A percentile compares a stretch with the other conserved stretches of the same genome.
Evolutionary conservation across 371 early-diverging fungal species (phyloP).

Genomic region (Umbelopsis sp.): DNA sequence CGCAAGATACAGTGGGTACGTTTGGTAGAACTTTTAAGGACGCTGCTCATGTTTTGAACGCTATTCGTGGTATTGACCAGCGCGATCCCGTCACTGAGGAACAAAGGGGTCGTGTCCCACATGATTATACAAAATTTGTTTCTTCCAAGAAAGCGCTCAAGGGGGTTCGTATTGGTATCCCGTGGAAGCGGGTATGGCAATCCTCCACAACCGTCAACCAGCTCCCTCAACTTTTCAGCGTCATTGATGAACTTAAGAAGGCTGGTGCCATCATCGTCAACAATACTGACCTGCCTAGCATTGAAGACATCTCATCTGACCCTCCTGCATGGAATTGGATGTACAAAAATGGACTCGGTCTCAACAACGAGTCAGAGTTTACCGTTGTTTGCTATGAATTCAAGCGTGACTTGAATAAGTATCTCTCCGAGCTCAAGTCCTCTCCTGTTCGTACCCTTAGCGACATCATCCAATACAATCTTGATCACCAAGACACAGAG

Average conservation of each 20-base stretch:
- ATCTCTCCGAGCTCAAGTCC: conserved; percentile 17
- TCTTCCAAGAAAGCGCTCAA: conserved; percentile 14
- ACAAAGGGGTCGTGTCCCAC: conserved; percentile 17
- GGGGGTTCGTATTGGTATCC: conserved; percentile 21
- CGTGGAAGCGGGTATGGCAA: conserved; percentile 22
- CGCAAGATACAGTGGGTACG: conserved; percentile 33
- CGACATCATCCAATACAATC: conserved; percentile 19
- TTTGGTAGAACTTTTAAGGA: conserved; percentile 25
- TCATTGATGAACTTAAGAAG: conserved; percentile 12
- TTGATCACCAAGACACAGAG: conserved; percentile 14
- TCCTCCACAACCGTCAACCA: conserved; percentile 17
- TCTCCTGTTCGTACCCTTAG: conserved; percentile 20
- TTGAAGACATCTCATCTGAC: conserved; percentile 2
- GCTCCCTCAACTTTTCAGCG: conserved; percentile 17
- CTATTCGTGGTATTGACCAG: conserved; percentile 23
- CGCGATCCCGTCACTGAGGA: conserved; percentile 19
- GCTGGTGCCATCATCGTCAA: conserved; percentile 23
- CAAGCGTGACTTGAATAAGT: conserved; percentile 24
- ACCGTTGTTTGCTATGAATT: conserved; percentile 24
- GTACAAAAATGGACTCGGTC: conserved; percentile 19
- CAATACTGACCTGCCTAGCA: conserved; percentile 23
- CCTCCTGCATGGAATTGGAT: conserved; percentile 22
- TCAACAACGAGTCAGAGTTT: conserved; percentile 22
- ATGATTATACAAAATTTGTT: conserved; percentile 12
- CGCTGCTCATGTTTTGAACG: conserved; percentile 20